phyloP scores from a whole-genome alignment of 768 basidiomycete species.

The Tricholoma terreum region DNA sequence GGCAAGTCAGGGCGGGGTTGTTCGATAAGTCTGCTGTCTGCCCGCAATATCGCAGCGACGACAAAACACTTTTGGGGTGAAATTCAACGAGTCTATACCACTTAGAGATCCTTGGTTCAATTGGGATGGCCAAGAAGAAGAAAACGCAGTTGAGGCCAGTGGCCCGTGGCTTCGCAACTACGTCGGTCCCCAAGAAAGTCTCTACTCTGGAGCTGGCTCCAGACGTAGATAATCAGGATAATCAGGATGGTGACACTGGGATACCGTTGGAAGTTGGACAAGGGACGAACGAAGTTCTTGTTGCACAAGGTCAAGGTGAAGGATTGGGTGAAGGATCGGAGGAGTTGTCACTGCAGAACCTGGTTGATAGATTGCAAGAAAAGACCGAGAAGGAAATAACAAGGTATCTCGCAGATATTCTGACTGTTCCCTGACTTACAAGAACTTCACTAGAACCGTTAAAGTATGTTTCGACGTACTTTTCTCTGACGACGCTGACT shows the following conservation, averaged over 20 bases:
- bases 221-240: conserved; percentile 19
- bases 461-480: conserved; percentile 27
- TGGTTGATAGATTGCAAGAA: conserved; percentile 83
- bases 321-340: conserved; percentile 38
- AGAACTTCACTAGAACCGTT: conserved; percentile 24
- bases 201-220: conserved; percentile 23
- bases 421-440: neutral
- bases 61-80: neutral
- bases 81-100: neutral
- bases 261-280: conserved; percentile 1
- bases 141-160: conserved; percentile 77
- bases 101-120: conserved; percentile 16
- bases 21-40: conserved; percentile 1
- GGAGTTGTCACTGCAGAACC: conserved; percentile 59
- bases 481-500: neutral
- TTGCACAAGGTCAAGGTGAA: conserved; percentile 17
- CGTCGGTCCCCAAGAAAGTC: conserved; percentile 78
- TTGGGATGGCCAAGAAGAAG: conserved; percentile 77
- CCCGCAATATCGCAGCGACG: neutral
- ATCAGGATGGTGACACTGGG: conserved; percentile 6
- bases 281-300: conserved; percentile 1
- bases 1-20: neutral
- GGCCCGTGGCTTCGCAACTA: conserved; percentile 75
- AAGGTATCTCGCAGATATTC: conserved; percentile 40
- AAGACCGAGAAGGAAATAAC: conserved; percentile 84